Evolutionary conservation across 179 eudicot genomes (phyloP).

Genomic region (Vitellaria paradoxa): DNA sequence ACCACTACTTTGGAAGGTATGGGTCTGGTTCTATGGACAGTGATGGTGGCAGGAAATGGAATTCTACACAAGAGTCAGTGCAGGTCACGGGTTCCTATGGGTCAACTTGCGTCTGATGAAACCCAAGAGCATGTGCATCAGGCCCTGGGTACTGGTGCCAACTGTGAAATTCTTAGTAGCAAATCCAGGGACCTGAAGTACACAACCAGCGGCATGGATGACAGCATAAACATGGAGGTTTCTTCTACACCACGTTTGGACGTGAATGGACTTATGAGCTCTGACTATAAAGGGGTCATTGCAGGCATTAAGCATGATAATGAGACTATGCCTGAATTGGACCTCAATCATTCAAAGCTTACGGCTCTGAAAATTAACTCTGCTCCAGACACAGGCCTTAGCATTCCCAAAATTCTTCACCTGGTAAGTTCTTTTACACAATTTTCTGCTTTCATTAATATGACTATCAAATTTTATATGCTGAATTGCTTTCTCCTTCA

Average conservation of each 20-base stretch:
- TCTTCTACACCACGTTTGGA: slow-evolving; percentile 48
- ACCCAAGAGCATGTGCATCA: slow-evolving; percentile 45
- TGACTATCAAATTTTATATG: not conserved
- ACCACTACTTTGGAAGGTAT: slow-evolving; percentile 65
- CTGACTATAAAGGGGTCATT: slow-evolving; percentile 43
- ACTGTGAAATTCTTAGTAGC: slow-evolving; percentile 42
- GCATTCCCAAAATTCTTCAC: slow-evolving; percentile 95
- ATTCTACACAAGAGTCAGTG: slow-evolving; percentile 59
- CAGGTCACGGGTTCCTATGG: slow-evolving; percentile 38
- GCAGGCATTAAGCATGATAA: slow-evolving; percentile 40
- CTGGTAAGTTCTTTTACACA: slow-evolving; percentile 45
- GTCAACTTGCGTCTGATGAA: slow-evolving; percentile 53
- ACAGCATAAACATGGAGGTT: slow-evolving; percentile 29
- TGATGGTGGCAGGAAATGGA: slow-evolving; percentile 86
- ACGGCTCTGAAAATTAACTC: slow-evolving; percentile 43
- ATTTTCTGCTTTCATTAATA: not conserved
- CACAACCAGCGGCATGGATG: slow-evolving; percentile 33
- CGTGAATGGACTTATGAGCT: slow-evolving; percentile 47
- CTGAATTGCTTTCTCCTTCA: slow-evolving; percentile 8
- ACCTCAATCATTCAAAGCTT: slow-evolving; percentile 39
- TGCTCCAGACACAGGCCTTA: slow-evolving; percentile 63
- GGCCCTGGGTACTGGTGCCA: slow-evolving; percentile 39
- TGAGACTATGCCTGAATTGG: slow-evolving; percentile 42
- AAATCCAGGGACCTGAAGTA: slow-evolving; percentile 47
- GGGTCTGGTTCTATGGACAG: slow-evolving; percentile 71